Evolutionary conservation across 352 stramenopile species (phyloP), one percentile per base, ranked within the genome.

Genomic region (Phytophthora pini): DNA sequence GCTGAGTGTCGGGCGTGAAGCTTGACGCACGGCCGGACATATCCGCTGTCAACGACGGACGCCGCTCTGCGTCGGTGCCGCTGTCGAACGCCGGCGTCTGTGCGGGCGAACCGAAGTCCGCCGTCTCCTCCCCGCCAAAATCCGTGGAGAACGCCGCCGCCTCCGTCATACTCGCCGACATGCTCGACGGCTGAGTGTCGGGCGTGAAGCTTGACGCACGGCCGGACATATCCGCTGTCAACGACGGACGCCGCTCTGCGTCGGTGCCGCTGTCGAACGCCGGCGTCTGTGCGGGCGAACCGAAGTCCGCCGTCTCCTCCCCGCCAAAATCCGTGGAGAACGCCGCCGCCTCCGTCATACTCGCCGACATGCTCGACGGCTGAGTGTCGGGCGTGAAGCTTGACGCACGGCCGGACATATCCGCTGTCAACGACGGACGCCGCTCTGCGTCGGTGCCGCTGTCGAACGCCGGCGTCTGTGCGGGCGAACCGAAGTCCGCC

Each of bases 271-370:
- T 15, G 13, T 40, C 34, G 13, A 40, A 40, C 34, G 34, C 34
- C 34, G 34, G 34, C 5, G 10, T 17, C 8, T 40, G 6, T n/a
- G 34, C 11, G 34, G 34, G 22, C 5, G 39, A 10, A 12, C 17
- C 17, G 32, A 46, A 56, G 9, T 60, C 52, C n/a, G 26, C 27
- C 26, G 39, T 40, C 34, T 12, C 5, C 12, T 40, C 13, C 26
- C 40, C 53, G 13, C 41, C 43, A 31, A 61, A 61, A 22, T 44
- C 52, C 7, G 52, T 27, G 2, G 29, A 45, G 53, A 40, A 40
- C 34, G 34, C 10, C 5, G 34, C 34, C 34, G 34, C 12, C 34
- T 40, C 13, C 34, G 34, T 12, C 34, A 11, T 40, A 11, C 34
- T 40, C 34, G 10, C 34, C 34, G 34, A n/a, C 6, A 12, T 11